Evolutionary conservation across 495 filamentous ascomycete species (phyloP), one percentile per base, ranked within the genome.

Genomic region (Diplogelasinospora grovesii): DNA sequence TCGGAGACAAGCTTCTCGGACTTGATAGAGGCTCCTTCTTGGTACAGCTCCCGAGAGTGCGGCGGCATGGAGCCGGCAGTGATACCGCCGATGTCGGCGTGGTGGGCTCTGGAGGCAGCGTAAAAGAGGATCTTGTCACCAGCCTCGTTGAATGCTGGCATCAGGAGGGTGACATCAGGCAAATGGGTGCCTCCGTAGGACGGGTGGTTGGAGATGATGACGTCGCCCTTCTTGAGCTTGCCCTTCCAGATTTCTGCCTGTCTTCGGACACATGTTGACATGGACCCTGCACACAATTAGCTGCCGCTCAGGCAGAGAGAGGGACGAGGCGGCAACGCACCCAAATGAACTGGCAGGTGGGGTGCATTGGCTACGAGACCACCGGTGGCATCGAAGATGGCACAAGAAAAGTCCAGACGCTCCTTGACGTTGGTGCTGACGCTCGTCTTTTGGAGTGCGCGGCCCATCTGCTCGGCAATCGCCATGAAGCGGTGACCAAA

Each of bases 381-480:
- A 10, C 92, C 92, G n/a, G 79, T 75, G 2, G 82, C 75, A 46
- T 95, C 92, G 48, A 98, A 98, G 10, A 98, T 75, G 23, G 92
- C 92, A 49, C 92, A 98, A 2, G 89, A 95, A 50, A 96, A 98
- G 53, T 98, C 92, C 4, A 98, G 75, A 2, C 92, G 81, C 61
- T 98, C 92, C 54, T 98, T 98, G 53, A 98, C 92, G 56, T 98
- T 98, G 4, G 92, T 98, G 42, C 86, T 93, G 33, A 98, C 92
- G 47, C 86, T 90, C 0, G 92, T 98, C 73, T 96, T 98, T 50
- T 97, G 92, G 20, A 98, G 69, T 2, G 92, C 89, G 39, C 88
- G 71, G 4, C 92, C 92, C 90, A 96, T 97, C 59, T 96, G 90
- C 63, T 98, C 92, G 3, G 92, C 92, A 56, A 98, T 97, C 9